Percentiles rank a stretch among this genome's conserved stretches.
Conservation (phyloP, 164 flowering plant genomes). For the Berberis vulgaris region DNA sequence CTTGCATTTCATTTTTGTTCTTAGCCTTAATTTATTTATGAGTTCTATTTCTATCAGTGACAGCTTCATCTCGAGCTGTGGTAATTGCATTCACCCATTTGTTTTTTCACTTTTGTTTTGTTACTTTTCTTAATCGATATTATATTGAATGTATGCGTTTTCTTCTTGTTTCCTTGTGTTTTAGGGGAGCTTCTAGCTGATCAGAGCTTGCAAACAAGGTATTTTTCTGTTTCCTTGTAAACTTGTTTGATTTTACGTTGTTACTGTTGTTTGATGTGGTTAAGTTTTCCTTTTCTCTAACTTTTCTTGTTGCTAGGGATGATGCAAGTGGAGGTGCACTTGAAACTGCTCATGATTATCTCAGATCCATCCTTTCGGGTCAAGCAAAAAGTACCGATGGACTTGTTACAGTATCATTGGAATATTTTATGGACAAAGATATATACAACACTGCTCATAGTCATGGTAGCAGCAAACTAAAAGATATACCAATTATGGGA, state of each 20-base stretch:
- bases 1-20: too few species aligned
- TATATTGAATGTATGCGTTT: not conserved
- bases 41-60: slow-evolving; percentile 10
- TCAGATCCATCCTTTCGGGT: slow-evolving; percentile 5
- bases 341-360: slow-evolving; percentile 23
- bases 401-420: slow-evolving; percentile 9
- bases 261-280: not conserved
- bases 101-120: not conserved
- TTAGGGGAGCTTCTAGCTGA: slow-evolving; percentile 71
- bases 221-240: not conserved
- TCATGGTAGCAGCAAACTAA: not conserved
- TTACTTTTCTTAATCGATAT: not conserved
- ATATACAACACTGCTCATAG: not conserved
- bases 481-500: slow-evolving; percentile 14
- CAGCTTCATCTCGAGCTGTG: slow-evolving; percentile 46
- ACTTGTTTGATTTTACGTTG: slow-evolving; percentile 3
- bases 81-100: slow-evolving; percentile 25
- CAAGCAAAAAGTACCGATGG: slow-evolving; percentile 8
- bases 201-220: slow-evolving; percentile 39
- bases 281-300: not conserved
- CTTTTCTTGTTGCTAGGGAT: slow-evolving; percentile 21
- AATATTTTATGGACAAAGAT: slow-evolving; percentile 9
- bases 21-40: too few species aligned
- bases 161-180: slow-evolving; percentile 11
- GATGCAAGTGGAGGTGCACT: slow-evolving; percentile 22